These are phyloP conservation scores for Pezicula carpinea DNA, from an alignment of 2,329 filamentous ascomycete genomes.

Conservation along the genomic window DNA sequence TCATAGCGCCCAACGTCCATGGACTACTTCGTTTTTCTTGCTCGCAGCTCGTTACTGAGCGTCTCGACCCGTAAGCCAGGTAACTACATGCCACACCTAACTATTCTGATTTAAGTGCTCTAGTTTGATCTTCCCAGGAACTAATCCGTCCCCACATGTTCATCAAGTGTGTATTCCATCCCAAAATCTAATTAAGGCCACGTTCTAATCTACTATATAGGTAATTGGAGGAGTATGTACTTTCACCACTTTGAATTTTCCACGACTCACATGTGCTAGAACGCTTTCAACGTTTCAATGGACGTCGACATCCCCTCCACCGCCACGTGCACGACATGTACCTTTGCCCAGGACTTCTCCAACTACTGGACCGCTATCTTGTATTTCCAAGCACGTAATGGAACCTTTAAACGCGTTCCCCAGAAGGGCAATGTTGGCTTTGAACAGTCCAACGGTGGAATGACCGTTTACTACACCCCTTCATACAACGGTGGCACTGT, in stretches of 20 bases:
- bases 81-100: constrained; percentile 9
- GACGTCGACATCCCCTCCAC: constrained; percentile 22
- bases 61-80: constrained; percentile 15
- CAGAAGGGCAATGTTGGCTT: constrained; percentile 31
- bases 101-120: constrained; percentile 12
- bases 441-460: constrained; percentile 28
- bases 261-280: constrained; percentile 10
- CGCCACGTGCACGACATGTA: constrained; percentile 29
- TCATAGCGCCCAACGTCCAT: constrained; percentile 7
- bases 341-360: constrained; percentile 32
- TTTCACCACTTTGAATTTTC: background rate
- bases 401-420: constrained; percentile 27
- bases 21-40: constrained; percentile 13
- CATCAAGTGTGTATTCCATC: constrained; percentile 8
- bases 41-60: constrained; percentile 15
- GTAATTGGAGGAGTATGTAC: constrained; percentile 12
- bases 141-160: constrained; percentile 11
- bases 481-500: constrained; percentile 31
- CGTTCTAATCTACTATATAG: background rate
- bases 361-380: constrained; percentile 31
- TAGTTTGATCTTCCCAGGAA: constrained; percentile 12
- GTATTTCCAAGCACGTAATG: constrained; percentile 27
- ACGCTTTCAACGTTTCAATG: constrained; percentile 38
- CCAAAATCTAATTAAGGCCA: background rate
- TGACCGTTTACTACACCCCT: constrained; percentile 33